Percentiles rank a stretch among this genome's conserved stretches.
phyloP scores from a whole-genome alignment of 2,329 filamentous ascomycete genomes.

The Albifimbria verrucaria region DNA sequence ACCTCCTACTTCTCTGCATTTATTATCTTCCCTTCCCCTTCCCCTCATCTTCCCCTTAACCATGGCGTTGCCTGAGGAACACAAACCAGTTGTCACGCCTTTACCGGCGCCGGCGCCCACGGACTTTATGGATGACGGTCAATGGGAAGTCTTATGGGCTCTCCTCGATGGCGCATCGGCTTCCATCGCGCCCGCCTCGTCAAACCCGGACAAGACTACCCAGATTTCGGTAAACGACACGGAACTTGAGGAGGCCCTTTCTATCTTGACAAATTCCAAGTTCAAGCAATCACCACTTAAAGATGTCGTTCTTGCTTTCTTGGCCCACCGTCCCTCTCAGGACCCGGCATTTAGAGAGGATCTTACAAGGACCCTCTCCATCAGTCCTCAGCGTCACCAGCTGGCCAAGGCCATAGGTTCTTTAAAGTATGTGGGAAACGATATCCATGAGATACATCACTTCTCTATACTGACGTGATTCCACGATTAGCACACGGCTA shows the following conservation, averaged over 20 bases:
- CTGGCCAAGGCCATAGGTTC: conserved; percentile 37
- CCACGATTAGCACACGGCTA: conserved; percentile 49
- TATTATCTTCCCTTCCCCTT: neutral
- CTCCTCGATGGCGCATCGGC: conserved; percentile 60
- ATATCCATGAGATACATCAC: neutral
- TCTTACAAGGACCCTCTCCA: conserved; percentile 39
- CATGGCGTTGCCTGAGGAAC: conserved; percentile 6
- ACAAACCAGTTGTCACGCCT: conserved; percentile 10
- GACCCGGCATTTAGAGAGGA: conserved; percentile 51
- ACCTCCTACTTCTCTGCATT: neutral
- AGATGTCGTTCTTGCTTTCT: conserved; percentile 47
- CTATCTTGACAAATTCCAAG: conserved; percentile 28
- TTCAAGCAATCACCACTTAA: conserved; percentile 36
- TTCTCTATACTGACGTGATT: neutral
- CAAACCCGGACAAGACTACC: conserved; percentile 31
- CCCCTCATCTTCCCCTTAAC: neutral
- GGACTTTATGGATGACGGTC: conserved; percentile 40
- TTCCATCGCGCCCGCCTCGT: conserved; percentile 45
- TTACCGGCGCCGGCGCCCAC: conserved; percentile 23
- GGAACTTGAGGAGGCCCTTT: conserved; percentile 47
- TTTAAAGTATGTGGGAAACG: conserved; percentile 43
- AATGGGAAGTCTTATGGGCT: conserved; percentile 54
- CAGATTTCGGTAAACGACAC: conserved; percentile 45
- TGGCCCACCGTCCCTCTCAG: conserved; percentile 48
- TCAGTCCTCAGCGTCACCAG: conserved; percentile 29